phyloP scores from a whole-genome alignment of 2,329 filamentous ascomycete species.

The Talaromyces verruculosus region DNA sequence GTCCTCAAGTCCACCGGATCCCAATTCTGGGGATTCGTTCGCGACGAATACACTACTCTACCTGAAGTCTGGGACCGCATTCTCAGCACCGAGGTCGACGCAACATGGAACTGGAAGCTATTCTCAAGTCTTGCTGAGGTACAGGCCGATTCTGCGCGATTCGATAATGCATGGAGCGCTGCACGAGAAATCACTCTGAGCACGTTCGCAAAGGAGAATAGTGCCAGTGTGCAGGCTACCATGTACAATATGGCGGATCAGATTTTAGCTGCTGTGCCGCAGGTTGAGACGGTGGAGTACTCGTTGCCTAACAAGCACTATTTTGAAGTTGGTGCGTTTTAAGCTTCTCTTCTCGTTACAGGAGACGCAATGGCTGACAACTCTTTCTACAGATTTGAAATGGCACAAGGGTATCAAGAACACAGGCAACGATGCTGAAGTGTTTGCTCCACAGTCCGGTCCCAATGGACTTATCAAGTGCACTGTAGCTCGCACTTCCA shows the following conservation, averaged over 20 bases:
- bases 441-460: conserved; percentile 87
- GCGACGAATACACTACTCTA: conserved; percentile 90
- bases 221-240: conserved; percentile 89
- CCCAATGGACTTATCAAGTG: conserved; percentile 96
- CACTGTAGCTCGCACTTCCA: conserved; percentile 60
- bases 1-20: conserved; percentile 97
- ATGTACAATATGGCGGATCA: conserved; percentile 98
- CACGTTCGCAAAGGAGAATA: conserved; percentile 85
- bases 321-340: conserved; percentile 72
- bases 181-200: conserved; percentile 86
- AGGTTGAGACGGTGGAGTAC: conserved; percentile 74
- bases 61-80: conserved; percentile 93
- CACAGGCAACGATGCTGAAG: conserved; percentile 90
- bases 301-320: conserved; percentile 97
- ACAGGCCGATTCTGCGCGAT: conserved; percentile 61
- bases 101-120: conserved; percentile 78
- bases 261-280: conserved; percentile 74
- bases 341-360: background rate
- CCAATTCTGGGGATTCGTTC: conserved; percentile 90
- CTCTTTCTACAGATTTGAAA: conserved; percentile 66
- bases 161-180: conserved; percentile 74
- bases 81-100: conserved; percentile 87
- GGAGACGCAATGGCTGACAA: conserved; percentile 4
- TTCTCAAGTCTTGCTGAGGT: conserved; percentile 69
- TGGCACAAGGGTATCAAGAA: conserved; percentile 97